Evolutionary conservation across 1,139 yeast species (phyloP).

Genomic region (Kodamaea ohmeri): DNA sequence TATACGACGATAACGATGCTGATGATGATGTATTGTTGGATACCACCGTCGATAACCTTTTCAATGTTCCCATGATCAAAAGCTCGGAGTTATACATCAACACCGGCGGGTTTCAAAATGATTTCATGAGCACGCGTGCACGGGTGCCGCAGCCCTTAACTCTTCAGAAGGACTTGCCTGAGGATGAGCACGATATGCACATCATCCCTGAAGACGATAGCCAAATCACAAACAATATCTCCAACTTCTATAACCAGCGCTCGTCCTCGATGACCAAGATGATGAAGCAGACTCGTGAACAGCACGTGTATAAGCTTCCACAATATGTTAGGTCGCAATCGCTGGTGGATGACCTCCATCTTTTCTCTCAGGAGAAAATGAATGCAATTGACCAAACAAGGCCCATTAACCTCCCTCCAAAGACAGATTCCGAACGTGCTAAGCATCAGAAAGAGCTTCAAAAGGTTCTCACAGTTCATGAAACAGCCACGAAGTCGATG

Average conservation of each 20-base stretch:
- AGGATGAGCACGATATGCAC: slow-evolving; percentile 7
- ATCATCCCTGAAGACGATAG: slow-evolving; percentile 27
- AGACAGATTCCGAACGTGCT: slow-evolving; percentile 31
- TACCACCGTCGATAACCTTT: slow-evolving; percentile 29
- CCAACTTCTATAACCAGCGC: slow-evolving; percentile 38
- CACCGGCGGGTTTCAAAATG: slow-evolving; percentile 12
- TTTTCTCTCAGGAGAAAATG: slow-evolving; percentile 44
- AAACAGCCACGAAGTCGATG: slow-evolving; percentile 23
- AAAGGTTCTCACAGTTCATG: slow-evolving; percentile 32
- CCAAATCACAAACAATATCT: slow-evolving; percentile 36
- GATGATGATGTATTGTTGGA: slow-evolving; percentile 42
- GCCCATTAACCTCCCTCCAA: slow-evolving; percentile 48
- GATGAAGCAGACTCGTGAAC: slow-evolving; percentile 33
- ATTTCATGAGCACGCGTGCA: slow-evolving; percentile 10
- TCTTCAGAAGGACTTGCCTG: slow-evolving; percentile 20
- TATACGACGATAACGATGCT: slow-evolving; percentile 43
- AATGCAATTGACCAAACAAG: slow-evolving; percentile 41
- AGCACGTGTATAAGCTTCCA: slow-evolving; percentile 39
- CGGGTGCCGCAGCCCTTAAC: too few species aligned
- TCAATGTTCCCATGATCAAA: slow-evolving; percentile 45
- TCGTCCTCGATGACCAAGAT: slow-evolving; percentile 35
- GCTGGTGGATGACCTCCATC: slow-evolving; percentile 41
- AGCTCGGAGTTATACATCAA: slow-evolving; percentile 33
- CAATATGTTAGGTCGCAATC: slow-evolving; percentile 40
- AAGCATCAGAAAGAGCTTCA: slow-evolving; percentile 42